These are phyloP conservation scores for Zalaria sp. DNA, from an alignment of 2,329 filamentous ascomycete genomes.

Conservation along the genomic window DNA sequence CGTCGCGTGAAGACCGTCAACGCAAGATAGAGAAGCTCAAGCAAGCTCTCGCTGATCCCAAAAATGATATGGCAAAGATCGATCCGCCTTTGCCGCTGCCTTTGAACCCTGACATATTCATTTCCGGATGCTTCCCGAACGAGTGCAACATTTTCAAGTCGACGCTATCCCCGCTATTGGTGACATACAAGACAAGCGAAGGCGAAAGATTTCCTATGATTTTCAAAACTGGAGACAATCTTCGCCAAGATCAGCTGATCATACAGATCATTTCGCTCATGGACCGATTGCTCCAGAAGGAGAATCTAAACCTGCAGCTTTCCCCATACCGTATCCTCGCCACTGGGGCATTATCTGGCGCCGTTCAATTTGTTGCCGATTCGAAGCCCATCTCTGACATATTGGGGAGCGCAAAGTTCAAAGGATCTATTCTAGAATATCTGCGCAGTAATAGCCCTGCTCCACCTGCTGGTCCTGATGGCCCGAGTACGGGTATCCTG, in stretches of 20 bases:
- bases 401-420: conserved; percentile 56
- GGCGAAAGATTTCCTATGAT: conserved; percentile 78
- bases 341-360: conserved; percentile 76
- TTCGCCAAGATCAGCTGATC: conserved; percentile 92
- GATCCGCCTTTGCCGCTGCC: conserved; percentile 80
- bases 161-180: conserved; percentile 76
- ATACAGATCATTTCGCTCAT: conserved; percentile 97
- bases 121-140: conserved; percentile 68
- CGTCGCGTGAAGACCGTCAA: conserved; percentile 60
- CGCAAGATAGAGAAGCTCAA: conserved; percentile 77
- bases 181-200: conserved; percentile 71
- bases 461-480: conserved; percentile 59
- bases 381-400: conserved; percentile 75
- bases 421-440: conserved; percentile 63
- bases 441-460: conserved; percentile 84
- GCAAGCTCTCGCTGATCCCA: conserved; percentile 70
- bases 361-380: conserved; percentile 75
- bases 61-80: conserved; percentile 73
- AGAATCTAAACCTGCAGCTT: conserved; percentile 88
- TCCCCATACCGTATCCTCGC: conserved; percentile 94
- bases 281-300: conserved; percentile 89
- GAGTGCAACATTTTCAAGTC: conserved; percentile 93
- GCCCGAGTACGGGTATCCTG: conserved; percentile 56
- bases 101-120: conserved; percentile 67
- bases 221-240: conserved; percentile 93